phyloP scores from a whole-genome alignment of 768 basidiomycete genomes.

The Leccinum pellstonianum region DNA sequence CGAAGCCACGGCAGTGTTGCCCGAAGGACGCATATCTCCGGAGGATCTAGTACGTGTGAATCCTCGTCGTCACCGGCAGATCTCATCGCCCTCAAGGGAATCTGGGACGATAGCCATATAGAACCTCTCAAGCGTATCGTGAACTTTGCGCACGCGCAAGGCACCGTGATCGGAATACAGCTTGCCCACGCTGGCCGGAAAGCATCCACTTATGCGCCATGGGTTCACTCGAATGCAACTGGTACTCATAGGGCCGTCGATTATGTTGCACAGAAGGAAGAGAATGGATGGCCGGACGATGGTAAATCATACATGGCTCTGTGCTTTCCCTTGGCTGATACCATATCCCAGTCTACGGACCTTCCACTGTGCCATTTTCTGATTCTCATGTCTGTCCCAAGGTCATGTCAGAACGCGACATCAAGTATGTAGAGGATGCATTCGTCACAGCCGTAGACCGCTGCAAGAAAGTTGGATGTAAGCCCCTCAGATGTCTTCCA shows the following conservation, averaged over 20 bases:
- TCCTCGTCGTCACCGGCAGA: neutral
- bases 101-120: constrained; percentile 80
- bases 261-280: constrained; percentile 45
- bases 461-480: constrained; percentile 62
- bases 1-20: constrained; percentile 73
- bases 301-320: constrained; percentile 36
- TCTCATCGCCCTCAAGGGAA: constrained; percentile 38
- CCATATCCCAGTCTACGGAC: constrained; percentile 51
- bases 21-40: constrained; percentile 76
- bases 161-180: constrained; percentile 73
- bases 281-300: constrained; percentile 67
- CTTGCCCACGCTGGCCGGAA: constrained; percentile 76
- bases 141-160: constrained; percentile 69
- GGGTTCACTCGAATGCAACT: constrained; percentile 46
- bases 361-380: constrained; percentile 57
- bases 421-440: constrained; percentile 58
- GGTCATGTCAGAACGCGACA: constrained; percentile 52
- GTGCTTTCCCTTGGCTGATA: neutral
- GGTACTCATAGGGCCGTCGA: constrained; percentile 31
- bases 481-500: constrained; percentile 17
- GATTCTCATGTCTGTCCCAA: constrained; percentile 55
- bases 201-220: constrained; percentile 67
- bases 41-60: constrained; percentile 59
- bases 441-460: constrained; percentile 55
- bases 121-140: constrained; percentile 67